Base-by-base conservation (phyloP, 371 early-diverging fungal species). In the Coemansia sp. region DNA sequence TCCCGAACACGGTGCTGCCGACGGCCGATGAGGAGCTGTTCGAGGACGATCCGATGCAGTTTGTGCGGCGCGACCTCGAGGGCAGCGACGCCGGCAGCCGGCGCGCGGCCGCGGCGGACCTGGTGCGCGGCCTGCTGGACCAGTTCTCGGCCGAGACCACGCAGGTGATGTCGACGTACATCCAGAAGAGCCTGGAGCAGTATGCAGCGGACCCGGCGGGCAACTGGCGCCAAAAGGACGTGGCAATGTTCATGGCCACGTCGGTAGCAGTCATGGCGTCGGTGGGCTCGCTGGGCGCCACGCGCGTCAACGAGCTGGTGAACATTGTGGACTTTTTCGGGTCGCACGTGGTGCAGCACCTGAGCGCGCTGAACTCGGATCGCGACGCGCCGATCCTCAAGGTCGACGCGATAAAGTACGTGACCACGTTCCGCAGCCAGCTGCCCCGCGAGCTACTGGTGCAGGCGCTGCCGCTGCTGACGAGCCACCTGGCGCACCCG, bases 211-310 rank as follows among this genome's bases (percentile, higher is more conserved):
- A 93, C 63, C 88, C 85, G 2, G 77, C 72, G 11, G 75, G 54
- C n/a, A 87, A 95, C 76, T 98, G 99, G 99, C 92, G 91, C 70
- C 87, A 90, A 48, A 97, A 99, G 79, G 96, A 99, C 67, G 90
- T 93, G 0, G 98, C 99, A 39, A 83, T 96, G 40, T 95, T 90
- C 67, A 79, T 97, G 73, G 83, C 95, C 39, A 93, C 91, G 5
- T 87, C 97, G 16, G 88, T 97, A 54, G 68, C 79, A 4, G 68
- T 67, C 1, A 72, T 77, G 48, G 72, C 79, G 16, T 60, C 79
- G 6, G 79, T 70, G 36, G 56, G 62, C 41, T 63, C 86, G 73
- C 80, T 84, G 64, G 95, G 97, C 59, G 93, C 90, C 0, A 93
- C 92, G 6, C 80, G 82, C 36, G 84, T 87, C 32, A 95, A 94